Conservation (phyloP, 768 basidiomycete species). For the Udeniomyces megalosporus region DNA sequence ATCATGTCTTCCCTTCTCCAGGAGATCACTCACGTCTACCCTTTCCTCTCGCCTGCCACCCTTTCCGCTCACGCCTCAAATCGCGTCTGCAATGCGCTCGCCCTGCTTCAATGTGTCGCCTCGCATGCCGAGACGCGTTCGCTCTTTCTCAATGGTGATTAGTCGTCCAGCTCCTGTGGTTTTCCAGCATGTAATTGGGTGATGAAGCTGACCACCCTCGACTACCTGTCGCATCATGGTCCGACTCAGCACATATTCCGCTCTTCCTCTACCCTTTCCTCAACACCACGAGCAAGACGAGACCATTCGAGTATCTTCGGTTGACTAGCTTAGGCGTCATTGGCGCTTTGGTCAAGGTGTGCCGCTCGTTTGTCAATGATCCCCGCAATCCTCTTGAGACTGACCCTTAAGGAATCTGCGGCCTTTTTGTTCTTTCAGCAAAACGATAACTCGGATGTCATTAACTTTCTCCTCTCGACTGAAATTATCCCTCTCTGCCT, state of each 20-base stretch:
- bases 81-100: constrained; percentile 95
- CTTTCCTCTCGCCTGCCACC: constrained; percentile 82
- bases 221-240: no score
- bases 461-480: constrained; percentile 95
- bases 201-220: neutral
- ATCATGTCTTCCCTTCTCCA: constrained; percentile 95
- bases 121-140: constrained; percentile 92
- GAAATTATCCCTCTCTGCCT: constrained; percentile 99
- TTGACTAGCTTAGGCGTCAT: constrained; percentile 98
- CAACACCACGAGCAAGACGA: constrained; percentile 95
- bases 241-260: constrained; percentile 85
- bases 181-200: neutral
- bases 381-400: no score
- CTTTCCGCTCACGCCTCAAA: constrained; percentile 96
- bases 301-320: constrained; percentile 99
- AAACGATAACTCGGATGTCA: constrained; percentile 98
- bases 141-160: constrained; percentile 76
- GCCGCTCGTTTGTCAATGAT: constrained; percentile 16
- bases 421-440: constrained; percentile 40
- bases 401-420: no score
- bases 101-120: constrained; percentile 92
- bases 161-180: neutral
- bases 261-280: constrained; percentile 91
- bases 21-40: constrained; percentile 97
- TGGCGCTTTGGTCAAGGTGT: constrained; percentile 90